phyloP scores from a whole-genome alignment of 2,329 filamentous ascomycete species.

The Arthroderma sp. region DNA sequence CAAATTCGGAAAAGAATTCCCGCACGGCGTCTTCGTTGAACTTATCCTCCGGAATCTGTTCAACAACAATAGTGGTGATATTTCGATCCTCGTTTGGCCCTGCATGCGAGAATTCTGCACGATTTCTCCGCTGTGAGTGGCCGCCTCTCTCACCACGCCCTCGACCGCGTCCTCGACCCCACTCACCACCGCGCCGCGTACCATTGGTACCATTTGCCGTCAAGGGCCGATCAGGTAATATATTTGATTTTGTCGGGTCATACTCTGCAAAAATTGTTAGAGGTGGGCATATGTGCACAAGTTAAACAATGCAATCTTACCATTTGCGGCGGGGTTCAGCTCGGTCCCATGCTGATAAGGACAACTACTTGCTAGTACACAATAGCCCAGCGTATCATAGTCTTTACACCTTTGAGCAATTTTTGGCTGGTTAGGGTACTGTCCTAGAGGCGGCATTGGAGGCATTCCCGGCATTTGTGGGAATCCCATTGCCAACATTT shows the following conservation, averaged over 20 bases:
- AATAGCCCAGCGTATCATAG: conserved; percentile 47
- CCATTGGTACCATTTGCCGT: conserved; percentile 13
- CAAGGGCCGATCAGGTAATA: conserved; percentile 20
- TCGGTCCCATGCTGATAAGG: conserved; percentile 42
- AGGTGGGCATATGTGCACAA: not conserved
- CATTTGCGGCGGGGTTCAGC: conserved; percentile 20
- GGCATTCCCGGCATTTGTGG: conserved; percentile 37
- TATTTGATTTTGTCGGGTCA: conserved; percentile 39
- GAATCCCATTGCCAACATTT: conserved; percentile 40
- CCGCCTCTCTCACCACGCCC: conserved; percentile 32
- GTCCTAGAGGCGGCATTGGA: conserved; percentile 13
- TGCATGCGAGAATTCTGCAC: conserved; percentile 41
- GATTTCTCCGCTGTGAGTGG: conserved; percentile 26
- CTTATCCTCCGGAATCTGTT: conserved; percentile 47
- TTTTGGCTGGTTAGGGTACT: conserved; percentile 15
- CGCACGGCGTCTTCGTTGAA: conserved; percentile 41
- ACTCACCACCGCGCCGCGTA: conserved; percentile 9
- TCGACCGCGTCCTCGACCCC: conserved; percentile 21
- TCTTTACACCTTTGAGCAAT: conserved; percentile 38
- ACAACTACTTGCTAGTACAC: conserved; percentile 42
- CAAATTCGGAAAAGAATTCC: conserved; percentile 46
- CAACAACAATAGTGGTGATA: conserved; percentile 45
- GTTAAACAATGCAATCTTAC: conserved; percentile 13
- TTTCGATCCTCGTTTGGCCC: conserved; percentile 41
- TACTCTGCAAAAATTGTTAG: conserved; percentile 30